Evolutionary conservation across 352 stramenopile genomes (phyloP), one percentile per base, ranked within the genome.

Genomic region (Pythium phragmitis): DNA sequence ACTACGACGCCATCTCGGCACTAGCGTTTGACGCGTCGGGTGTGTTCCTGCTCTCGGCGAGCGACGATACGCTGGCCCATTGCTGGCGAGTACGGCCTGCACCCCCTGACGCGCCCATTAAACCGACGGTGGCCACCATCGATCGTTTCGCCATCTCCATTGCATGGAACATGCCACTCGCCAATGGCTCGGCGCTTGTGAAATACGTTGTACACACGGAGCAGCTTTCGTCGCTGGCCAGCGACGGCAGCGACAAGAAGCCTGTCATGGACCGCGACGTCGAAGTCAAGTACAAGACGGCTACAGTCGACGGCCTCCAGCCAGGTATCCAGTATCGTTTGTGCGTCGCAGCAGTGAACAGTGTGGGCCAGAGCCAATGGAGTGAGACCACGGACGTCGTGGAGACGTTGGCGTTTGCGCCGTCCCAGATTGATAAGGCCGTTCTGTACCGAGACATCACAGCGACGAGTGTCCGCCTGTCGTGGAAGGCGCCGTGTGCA

Each of bases 351-450:
- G 81, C 79, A 16, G 76, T 88, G 1, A 90, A 90, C 34, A 30
- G 68, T 7, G 80, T 89, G 2, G 57, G 64, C 4, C 57, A 62
- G 28, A 88, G 83, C 36, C 54, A 43, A 1, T 89, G 80, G 60
- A 91, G 83, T 49, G 49, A 55, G 19, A 9, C 63, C n/a, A 86
- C 78, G 1, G 57, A 70, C 1, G 51, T 70, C 0, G 67, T 82
- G 4, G 78, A 87, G 49, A 92, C 83, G 2, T 70, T 89, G 8
- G 81, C 83, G 4, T 92, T 85, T 60, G 58, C 83, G 3, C 81
- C 84, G 1, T 85, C 78, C 2, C 68, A 72, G 49, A 72, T 92
- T 14, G 69, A 79, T 0, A 72, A 70, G 16, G 56, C 75, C 0
- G 71, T 85, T 2, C 65, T 80, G 9, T 64, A 78, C 45, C 54